A percentile compares a stretch with the other conserved stretches of the same genome.
These are phyloP conservation scores for Yamadazyma philogaea DNA, from an alignment of 805 yeast genomes.

Conservation along the genomic window DNA sequence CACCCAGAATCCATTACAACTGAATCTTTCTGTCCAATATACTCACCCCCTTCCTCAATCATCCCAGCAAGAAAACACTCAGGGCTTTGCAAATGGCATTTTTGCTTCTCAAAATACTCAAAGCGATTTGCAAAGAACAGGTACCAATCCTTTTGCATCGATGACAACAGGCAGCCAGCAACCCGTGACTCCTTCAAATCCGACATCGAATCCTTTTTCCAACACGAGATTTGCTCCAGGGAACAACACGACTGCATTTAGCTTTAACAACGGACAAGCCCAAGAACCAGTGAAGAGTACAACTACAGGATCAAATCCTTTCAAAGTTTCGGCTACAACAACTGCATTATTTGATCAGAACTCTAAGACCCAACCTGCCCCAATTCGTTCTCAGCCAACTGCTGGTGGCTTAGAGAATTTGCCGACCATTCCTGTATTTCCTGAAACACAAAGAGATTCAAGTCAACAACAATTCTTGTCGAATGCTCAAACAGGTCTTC, in stretches of 20 bases:
- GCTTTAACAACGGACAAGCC: slow-evolving; percentile 16
- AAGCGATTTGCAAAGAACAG: slow-evolving; percentile 23
- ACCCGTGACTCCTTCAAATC: slow-evolving; percentile 10
- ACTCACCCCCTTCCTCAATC: slow-evolving; percentile 22
- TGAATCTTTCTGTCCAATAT: slow-evolving; percentile 15
- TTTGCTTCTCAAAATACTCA: slow-evolving; percentile 2
- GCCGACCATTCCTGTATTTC: slow-evolving; percentile 67
- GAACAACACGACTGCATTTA: slow-evolving; percentile 31
- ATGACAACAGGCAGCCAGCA: slow-evolving; percentile 14
- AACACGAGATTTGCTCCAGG: slow-evolving; percentile 33
- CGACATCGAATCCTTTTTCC: slow-evolving; percentile 46
- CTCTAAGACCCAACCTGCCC: slow-evolving; percentile 9
- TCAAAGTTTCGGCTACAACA: slow-evolving; percentile 42
- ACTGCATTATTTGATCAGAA: slow-evolving; percentile 25
- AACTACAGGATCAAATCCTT: slow-evolving; percentile 61
- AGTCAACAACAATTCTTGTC: slow-evolving; percentile 34
- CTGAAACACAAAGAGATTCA: slow-evolving; percentile 53
- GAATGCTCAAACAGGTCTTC: slow-evolving; percentile 36
- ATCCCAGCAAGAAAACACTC: slow-evolving; percentile 12
- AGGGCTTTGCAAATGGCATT: background rate
- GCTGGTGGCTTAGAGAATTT: slow-evolving; percentile 72
- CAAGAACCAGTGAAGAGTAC: slow-evolving; percentile 21
- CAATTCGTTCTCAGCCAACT: slow-evolving; percentile 49
- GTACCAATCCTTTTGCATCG: slow-evolving; percentile 37
- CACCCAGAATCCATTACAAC: slow-evolving; percentile 14